phyloP scores from a whole-genome alignment of 257 asterid species.

The Nicotiana tabacum region DNA sequence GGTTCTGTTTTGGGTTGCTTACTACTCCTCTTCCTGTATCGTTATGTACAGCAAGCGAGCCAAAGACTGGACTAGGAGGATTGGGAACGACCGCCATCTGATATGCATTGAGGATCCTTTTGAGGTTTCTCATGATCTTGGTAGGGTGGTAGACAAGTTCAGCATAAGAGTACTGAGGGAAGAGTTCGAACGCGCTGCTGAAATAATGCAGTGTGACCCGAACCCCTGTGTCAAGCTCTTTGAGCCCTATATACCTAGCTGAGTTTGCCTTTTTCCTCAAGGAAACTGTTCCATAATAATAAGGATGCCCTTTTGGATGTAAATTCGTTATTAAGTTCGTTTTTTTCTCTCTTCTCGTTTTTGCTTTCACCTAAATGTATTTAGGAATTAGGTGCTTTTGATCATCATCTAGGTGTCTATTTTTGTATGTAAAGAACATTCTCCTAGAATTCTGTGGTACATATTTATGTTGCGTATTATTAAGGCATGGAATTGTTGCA shows the following conservation, averaged over 20 bases:
- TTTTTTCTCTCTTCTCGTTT: neutral
- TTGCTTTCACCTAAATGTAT: constrained; percentile 7
- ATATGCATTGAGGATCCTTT: constrained; percentile 99
- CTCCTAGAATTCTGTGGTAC: neutral
- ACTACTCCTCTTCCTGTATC: neutral
- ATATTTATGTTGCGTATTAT: neutral
- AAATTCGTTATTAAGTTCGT: constrained; percentile 14
- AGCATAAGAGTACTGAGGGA: constrained; percentile 84
- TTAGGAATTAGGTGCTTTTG: constrained; percentile 7
- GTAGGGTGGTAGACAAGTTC: constrained; percentile 82
- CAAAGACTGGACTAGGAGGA: constrained; percentile 93
- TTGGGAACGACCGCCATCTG: constrained; percentile 89
- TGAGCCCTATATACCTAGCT: constrained; percentile 64
- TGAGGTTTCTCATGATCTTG: constrained; percentile 85
- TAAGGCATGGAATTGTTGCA: neutral
- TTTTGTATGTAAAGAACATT: neutral
- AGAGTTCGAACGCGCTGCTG: constrained; percentile 96
- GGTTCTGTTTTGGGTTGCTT: neutral
- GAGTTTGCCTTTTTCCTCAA: constrained; percentile 3
- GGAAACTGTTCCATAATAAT: neutral
- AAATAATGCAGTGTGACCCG: constrained; percentile 62
- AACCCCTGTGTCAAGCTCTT: constrained; percentile 65
- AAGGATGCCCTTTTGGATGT: constrained; percentile 15
- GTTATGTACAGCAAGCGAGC: constrained; percentile 51
- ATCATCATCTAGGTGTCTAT: neutral